Evolutionary conservation across 2,329 filamentous ascomycete species (phyloP).

Genomic region (Ciborinia camelliae): DNA sequence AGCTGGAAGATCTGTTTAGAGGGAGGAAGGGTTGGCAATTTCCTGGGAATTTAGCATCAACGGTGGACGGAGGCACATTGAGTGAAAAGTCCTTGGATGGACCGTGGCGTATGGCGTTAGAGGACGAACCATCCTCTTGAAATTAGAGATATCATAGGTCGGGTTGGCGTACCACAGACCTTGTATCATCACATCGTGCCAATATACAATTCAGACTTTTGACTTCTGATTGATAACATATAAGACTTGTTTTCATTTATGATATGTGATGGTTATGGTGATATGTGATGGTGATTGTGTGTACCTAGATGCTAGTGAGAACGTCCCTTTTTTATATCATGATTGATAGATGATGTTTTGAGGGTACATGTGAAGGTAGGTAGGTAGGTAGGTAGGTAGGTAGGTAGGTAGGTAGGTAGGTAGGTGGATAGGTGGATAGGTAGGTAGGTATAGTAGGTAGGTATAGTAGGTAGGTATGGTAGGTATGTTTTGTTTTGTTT

Average conservation of each 20-base stretch:
- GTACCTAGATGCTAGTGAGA: no score
- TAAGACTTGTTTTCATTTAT: background rate
- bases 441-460: no score
- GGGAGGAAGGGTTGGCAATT: slow-evolving; percentile 20
- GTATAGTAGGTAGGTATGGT: no score
- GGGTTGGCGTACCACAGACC: slow-evolving; percentile 4
- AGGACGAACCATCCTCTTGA: slow-evolving; percentile 21
- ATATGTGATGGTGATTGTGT: no score
- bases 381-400: no score
- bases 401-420: no score
- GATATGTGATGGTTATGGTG: background rate
- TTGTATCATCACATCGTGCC: slow-evolving; percentile 7
- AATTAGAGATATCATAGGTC: background rate
- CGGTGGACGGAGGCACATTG: slow-evolving; percentile 17
- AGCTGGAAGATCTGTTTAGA: slow-evolving; percentile 34
- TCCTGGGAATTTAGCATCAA: slow-evolving; percentile 22
- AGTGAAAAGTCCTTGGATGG: slow-evolving; percentile 33
- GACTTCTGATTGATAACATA: background rate
- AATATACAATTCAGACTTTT: background rate
- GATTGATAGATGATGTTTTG: no score
- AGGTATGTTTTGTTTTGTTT: no score
- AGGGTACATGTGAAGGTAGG: no score
- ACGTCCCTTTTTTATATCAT: no score
- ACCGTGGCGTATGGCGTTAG: slow-evolving; percentile 33
- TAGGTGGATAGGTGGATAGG: no score